These are phyloP conservation scores for Puccinia triticina DNA, from an alignment of 1,284 basidiomycete species.

Conservation along the genomic window DNA sequence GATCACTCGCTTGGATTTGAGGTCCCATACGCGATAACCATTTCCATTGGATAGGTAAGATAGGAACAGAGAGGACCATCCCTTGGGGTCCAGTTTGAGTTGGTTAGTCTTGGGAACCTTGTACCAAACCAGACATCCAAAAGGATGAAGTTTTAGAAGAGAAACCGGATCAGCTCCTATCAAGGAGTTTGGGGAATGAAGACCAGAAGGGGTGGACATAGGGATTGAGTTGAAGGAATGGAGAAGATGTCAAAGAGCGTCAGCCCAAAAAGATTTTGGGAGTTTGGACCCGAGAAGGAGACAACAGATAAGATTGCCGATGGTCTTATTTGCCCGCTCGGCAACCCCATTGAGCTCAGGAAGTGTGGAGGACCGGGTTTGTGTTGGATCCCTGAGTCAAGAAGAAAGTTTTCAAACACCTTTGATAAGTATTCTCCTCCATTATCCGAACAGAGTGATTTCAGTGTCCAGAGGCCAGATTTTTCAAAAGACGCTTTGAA, in stretches of 20 bases:
- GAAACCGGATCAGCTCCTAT: not conserved
- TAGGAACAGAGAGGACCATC: not conserved
- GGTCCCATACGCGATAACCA: constrained; percentile 7
- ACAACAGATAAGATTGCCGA: not conserved
- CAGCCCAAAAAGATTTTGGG: too few relatives aligned
- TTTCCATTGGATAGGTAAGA: constrained; percentile 17
- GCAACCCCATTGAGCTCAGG: constrained; percentile 25
- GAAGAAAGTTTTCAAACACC: not conserved
- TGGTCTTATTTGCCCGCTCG: not conserved
- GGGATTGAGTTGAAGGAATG: not conserved
- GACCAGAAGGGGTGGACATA: not conserved
- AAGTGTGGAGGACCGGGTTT: constrained; percentile 13
- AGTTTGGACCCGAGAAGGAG: not conserved
- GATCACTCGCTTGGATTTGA: not conserved
- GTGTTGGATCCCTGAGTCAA: not conserved
- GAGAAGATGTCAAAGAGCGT: too few relatives aligned
- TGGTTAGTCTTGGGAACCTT: too few relatives aligned
- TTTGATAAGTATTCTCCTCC: too few relatives aligned
- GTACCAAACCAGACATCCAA: constrained; percentile 17
- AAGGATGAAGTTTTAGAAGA: not conserved
- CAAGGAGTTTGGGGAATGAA: not conserved
- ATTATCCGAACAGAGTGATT: not conserved
- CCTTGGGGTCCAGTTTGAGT: not conserved
- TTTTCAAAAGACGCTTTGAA: constrained; percentile 57
- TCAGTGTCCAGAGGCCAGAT: constrained; percentile 49